These are phyloP conservation scores for Xylariaceae sp. DNA, from an alignment of 2,329 filamentous ascomycete species.

Conservation along the genomic window DNA sequence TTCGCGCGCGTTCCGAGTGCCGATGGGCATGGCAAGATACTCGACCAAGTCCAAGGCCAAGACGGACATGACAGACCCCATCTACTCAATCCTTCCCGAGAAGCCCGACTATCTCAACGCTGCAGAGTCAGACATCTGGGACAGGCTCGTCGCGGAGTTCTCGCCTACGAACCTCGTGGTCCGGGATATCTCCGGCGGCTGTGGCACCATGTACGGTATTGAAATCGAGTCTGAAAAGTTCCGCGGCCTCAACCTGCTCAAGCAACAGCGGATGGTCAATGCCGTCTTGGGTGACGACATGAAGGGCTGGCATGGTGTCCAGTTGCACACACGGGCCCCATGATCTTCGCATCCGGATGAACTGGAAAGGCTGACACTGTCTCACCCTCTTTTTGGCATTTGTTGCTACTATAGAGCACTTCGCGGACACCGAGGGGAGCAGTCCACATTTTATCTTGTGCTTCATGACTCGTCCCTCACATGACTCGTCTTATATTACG, in stretches of 20 bases:
- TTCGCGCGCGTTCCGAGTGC: neutral
- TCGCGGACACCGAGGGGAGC: neutral
- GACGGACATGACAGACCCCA: constrained; percentile 28
- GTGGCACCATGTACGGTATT: constrained; percentile 82
- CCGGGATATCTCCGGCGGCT: constrained; percentile 76
- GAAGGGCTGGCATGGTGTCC: constrained; percentile 77
- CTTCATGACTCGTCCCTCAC: neutral
- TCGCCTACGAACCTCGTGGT: constrained; percentile 54
- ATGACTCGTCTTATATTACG: neutral
- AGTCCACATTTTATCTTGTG: neutral
- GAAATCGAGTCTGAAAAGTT: constrained; percentile 70
- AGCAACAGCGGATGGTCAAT: constrained; percentile 80
- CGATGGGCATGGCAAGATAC: constrained; percentile 16
- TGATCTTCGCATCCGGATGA: constrained; percentile 20
- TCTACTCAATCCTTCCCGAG: constrained; percentile 23
- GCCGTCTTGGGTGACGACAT: constrained; percentile 67
- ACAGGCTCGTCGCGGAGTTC: constrained; percentile 46
- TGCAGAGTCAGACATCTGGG: constrained; percentile 56
- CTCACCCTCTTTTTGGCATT: neutral
- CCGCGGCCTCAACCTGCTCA: constrained; percentile 64
- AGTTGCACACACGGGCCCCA: constrained; percentile 64
- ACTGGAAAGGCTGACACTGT: neutral
- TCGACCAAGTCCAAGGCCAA: constrained; percentile 24
- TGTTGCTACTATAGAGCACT: too few species aligned
- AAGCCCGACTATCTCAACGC: constrained; percentile 49